Base-by-base conservation (phyloP, 306 rosid genomes). In the Vigna unguiculata region DNA sequence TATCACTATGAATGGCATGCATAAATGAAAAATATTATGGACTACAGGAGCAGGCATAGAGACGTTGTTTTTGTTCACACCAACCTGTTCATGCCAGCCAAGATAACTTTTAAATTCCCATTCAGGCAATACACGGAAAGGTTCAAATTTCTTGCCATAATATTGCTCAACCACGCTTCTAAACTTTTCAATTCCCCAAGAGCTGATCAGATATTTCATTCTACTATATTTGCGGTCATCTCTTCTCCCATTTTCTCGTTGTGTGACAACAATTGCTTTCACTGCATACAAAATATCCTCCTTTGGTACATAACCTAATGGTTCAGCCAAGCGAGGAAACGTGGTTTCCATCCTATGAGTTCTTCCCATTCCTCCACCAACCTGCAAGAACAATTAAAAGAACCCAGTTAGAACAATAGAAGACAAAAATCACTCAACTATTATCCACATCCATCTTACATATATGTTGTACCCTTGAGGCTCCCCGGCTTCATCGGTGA, bases 321-420 rank as follows among this genome's bases (percentile, higher is more conserved):
- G 97, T 62, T 92, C 97, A 21, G 88, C 96, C 57, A 96, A 81
- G 55, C 97, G 99, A 52, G 99, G 88, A 57, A 96, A 96, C 57
- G 99, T 96, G 62, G 86, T 63, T 66, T 91, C 99, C 76, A 86
- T 3, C 88, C 99, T 91, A 78, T 91, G 99, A 32, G 99, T 89
- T 78, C 99, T 96, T 89, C 99, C 99, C 99, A 96, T 96, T 54
- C 99, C 99, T 51, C 99, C 99, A 78, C 99, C 99, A 85, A 96
- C 99, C 99, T 96, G 90, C 79, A 85, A 72, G 30, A 74, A 14
- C 20, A 80, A 74, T 55, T 61, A 60, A 68, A 48, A 85, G 78
- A 64, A 62, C 67, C 52, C 69, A 71, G 81, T 81, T 6, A 52
- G 64, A 68, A 75, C 7, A 52, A 68, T 17, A 16, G 40, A 14